Conservation (phyloP, 768 basidiomycete species). For the Amyloporia xantha region DNA sequence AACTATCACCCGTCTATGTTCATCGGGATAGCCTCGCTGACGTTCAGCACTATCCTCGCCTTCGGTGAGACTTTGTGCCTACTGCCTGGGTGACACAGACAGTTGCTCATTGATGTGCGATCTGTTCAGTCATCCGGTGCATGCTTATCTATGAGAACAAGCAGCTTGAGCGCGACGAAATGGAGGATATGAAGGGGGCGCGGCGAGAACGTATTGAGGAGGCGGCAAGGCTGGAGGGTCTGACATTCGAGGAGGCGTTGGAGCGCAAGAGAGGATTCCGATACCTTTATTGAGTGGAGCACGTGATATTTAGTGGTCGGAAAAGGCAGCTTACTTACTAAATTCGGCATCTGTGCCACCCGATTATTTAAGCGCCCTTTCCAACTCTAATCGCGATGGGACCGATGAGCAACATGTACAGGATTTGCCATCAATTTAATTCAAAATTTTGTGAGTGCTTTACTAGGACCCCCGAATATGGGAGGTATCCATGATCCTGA, state of each 20-base stretch:
- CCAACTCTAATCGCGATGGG: too few species aligned
- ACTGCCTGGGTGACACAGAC: too few species aligned
- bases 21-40: constrained; percentile 34
- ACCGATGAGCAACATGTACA: too few species aligned
- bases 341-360: too few species aligned
- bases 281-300: constrained; percentile 54
- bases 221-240: constrained; percentile 51
- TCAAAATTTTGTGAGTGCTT: too few species aligned
- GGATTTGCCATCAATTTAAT: too few species aligned
- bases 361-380: too few species aligned
- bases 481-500: too few species aligned
- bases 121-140: constrained; percentile 33
- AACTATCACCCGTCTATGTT: constrained; percentile 57
- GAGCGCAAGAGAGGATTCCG: constrained; percentile 50
- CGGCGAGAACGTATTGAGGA: constrained; percentile 46
- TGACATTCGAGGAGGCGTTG: constrained; percentile 54
- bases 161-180: constrained; percentile 43
- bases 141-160: constrained; percentile 46
- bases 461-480: too few species aligned
- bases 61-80: constrained; percentile 25
- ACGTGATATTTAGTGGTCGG: too few species aligned
- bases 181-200: constrained; percentile 35
- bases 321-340: too few species aligned
- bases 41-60: constrained; percentile 25
- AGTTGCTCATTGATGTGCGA: background rate